Base-by-base conservation (phyloP, 441 rosid species). In the Jatropha podagrica region DNA sequence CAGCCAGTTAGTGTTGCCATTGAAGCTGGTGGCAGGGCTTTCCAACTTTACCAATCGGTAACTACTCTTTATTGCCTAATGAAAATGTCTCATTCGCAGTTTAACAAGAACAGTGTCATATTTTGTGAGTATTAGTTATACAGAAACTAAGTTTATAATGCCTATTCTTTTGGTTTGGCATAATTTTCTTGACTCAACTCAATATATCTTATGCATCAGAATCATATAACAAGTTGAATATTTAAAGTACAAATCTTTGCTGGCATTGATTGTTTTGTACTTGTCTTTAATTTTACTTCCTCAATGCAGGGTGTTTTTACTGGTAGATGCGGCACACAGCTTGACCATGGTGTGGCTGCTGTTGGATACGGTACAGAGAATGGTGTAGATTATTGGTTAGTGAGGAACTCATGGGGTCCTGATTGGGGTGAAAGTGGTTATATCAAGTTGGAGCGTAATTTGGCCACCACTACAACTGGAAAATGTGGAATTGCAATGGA, bases 311-410 rank as follows among this genome's bases (percentile, higher is more conserved):
- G 99, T 76, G 76, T 95, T 46, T 95, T 91, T 78, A 87, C 85
- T 3, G 99, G 99, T 65, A 27, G 0, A n/a, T 93, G 98, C 51
- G 96, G 97, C 8, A 89, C 93, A 1, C 78, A 80, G 49, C 81
- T 95, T 64, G 94, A 95, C 91, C 99, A 95, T 12, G 97, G 98
- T 20, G 97, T 91, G 79, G 81, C 85, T 23, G 95, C 90, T 4
- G 95, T 95, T 5, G 99, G 99, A 52, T 95, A 95, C 7, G 99
- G 99, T 77, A 84, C 91, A n/a, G 97, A 89, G 37, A 77, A 87
- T 0, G 94, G 95, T 26, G 73, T 71, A 3, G 93, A 89, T 77
- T 93, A 90, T 75, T 93, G 99, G 99, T 84, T 89, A 10, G 93
- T 93, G 52, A 88, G 81, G 82, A 93, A 93, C 62, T 95, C 98